These are phyloP conservation scores for Epicoccum nigrum DNA, from an alignment of 2,329 filamentous ascomycete species.

Conservation along the genomic window DNA sequence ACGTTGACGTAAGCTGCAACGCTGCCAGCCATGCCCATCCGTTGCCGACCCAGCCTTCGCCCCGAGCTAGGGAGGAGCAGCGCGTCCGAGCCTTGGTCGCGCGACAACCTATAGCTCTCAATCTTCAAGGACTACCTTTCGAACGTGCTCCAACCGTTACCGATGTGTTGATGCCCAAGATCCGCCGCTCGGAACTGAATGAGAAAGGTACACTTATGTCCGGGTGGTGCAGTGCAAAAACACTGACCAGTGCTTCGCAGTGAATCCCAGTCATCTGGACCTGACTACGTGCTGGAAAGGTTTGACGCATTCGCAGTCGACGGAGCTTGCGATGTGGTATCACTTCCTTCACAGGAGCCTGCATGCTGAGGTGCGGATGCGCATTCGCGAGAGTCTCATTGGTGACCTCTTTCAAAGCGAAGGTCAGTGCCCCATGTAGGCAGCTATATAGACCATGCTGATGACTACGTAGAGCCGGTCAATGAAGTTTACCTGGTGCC, in stretches of 20 bases:
- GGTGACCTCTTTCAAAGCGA: not conserved
- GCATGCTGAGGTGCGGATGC: not conserved
- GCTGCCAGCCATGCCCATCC: constrained; percentile 27
- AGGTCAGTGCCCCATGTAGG: constrained; percentile 5
- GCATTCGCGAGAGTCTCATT: constrained; percentile 1
- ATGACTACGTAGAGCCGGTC: constrained; percentile 7
- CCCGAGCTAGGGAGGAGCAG: not conserved
- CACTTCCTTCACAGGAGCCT: constrained; percentile 21
- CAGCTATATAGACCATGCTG: too few relatives aligned
- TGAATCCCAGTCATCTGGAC: constrained; percentile 40
- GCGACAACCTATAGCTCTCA: constrained; percentile 21
- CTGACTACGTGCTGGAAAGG: constrained; percentile 46
- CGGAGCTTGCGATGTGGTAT: constrained; percentile 44
- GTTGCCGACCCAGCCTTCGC: not conserved
- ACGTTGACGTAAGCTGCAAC: not conserved
- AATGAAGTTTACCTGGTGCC: constrained; percentile 17
- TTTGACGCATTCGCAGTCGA: constrained; percentile 33
- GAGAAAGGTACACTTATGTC: constrained; percentile 13
- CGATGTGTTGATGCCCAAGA: constrained; percentile 31
- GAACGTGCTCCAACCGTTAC: constrained; percentile 10
- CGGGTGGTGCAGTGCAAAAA: too few relatives aligned
- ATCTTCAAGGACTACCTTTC: constrained; percentile 25
- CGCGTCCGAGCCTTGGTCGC: constrained; percentile 14
- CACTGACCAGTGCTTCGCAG: too few relatives aligned
- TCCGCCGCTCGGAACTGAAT: constrained; percentile 28